Base-by-base conservation (phyloP, 2,329 filamentous ascomycete species). In the Chaetothyriales sp. region DNA sequence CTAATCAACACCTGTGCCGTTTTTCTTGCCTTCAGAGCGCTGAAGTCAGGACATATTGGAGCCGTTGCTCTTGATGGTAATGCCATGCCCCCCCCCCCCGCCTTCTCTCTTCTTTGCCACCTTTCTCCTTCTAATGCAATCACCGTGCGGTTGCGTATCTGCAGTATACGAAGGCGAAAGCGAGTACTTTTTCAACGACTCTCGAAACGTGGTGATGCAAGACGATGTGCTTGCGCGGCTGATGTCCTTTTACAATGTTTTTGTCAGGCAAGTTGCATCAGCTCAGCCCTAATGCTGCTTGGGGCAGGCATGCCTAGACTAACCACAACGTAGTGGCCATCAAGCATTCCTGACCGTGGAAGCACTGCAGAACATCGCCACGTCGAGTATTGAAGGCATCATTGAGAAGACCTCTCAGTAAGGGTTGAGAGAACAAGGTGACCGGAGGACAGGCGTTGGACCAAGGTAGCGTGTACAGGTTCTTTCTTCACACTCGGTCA, bases 271-370 rank as follows among this genome's bases (percentile, higher is more conserved):
- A 7, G 47, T 49, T 13, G 18, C 20, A 7, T 18, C 13, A 18
- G 25, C 25, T 33, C n/a, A 9, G 33, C 4, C 33, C 18, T 37
- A 15, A n/a, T 40, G 9, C 29, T 13, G 8, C 9, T 10, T 37
- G 29, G 3, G 13, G 29, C 4, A 7, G 28, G 28, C 9, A 29
- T 18, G 18, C 7, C 29, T 8, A 8, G 20, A 8, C 47, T 43
- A 40, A 49, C 47, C 13, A 49, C 6, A 40, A 5, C 15, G 40
- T n/a, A 81, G 76, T 56, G 81, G 81, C 0, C 82, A 85, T 59
- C 82, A 85, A 68, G 82, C 78, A 1, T 85, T 85, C 67, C 82
- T 85, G 60, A 85, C 81, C 4, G 68, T 76, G 33, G 81, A 85
- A 66, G 82, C 82, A 1, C 66, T 85, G 47, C 68, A 69, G 6